Percentiles rank a stretch among this genome's conserved stretches.
Conservation (phyloP, 2,329 filamentous ascomycete genomes). For the Neonectria punicea region DNA sequence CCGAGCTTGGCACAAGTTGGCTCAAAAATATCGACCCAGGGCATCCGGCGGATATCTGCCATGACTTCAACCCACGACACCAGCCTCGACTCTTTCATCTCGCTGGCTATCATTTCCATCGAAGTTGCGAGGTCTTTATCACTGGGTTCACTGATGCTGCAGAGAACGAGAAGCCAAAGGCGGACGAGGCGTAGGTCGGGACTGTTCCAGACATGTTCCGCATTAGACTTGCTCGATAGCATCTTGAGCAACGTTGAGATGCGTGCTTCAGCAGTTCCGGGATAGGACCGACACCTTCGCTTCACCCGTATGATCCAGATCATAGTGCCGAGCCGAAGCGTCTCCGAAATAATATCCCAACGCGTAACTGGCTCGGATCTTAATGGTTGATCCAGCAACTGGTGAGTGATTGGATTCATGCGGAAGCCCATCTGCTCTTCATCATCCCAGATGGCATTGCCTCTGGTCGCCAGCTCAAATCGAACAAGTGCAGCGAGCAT, state of each 20-base stretch:
- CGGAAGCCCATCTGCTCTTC: constrained; percentile 9
- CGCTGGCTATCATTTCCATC: constrained; percentile 1
- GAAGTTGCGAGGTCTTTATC: neutral
- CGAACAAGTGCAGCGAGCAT: neutral
- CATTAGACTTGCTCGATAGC: neutral
- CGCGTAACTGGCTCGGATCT: neutral
- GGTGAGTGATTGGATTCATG: constrained; percentile 7
- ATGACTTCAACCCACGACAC: neutral
- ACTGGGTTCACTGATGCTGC: constrained; percentile 5
- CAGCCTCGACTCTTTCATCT: neutral
- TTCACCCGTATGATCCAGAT: constrained; percentile 21
- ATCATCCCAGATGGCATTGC: constrained; percentile 10
- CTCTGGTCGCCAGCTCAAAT: neutral
- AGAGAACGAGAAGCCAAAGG: constrained; percentile 22
- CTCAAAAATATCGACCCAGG: constrained; percentile 11
- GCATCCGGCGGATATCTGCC: constrained; percentile 2
- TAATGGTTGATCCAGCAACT: neutral
- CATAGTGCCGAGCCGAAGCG: constrained; percentile 19
- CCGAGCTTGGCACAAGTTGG: neutral
- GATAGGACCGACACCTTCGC: constrained; percentile 21
- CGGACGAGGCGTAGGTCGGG: neutral
- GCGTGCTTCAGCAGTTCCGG: constrained; percentile 11
- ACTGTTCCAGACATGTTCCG: neutral
- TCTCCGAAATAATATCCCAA: neutral
- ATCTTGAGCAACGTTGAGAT: constrained; percentile 8